Evolutionary conservation across 768 basidiomycete species (phyloP).

Genomic region (Trametes meyenii): DNA sequence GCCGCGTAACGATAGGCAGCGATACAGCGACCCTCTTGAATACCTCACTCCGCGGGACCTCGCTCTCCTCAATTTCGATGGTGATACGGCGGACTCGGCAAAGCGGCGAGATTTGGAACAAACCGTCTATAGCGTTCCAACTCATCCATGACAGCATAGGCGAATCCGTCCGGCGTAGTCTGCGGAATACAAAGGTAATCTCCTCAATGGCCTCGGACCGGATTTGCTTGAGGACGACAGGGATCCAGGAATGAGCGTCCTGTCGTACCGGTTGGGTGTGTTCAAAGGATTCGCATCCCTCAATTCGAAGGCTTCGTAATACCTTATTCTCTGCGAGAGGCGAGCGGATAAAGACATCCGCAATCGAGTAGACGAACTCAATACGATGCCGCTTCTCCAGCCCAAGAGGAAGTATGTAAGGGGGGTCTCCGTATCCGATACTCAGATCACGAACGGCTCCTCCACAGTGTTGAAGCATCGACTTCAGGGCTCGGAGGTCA

Average conservation of each 20-base stretch:
- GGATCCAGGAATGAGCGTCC: neutral
- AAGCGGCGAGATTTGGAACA: neutral
- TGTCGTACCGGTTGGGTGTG: neutral
- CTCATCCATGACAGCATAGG: neutral
- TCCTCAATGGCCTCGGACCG: neutral
- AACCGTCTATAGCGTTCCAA: neutral
- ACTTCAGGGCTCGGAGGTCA: neutral
- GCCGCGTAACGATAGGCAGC: neutral
- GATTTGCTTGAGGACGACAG: neutral
- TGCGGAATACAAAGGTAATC: conserved; percentile 3
- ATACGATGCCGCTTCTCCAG: neutral
- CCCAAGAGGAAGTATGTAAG: neutral
- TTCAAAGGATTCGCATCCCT: conserved; percentile 5
- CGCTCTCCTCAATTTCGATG: conserved; percentile 3
- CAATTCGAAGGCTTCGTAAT: neutral
- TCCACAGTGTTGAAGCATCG: neutral
- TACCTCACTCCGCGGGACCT: neutral
- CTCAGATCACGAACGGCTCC: neutral
- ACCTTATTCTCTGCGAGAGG: neutral
- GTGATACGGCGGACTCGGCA: neutral
- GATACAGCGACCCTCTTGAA: neutral
- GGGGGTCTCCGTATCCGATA: conserved; percentile 7
- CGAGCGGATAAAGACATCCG: neutral
- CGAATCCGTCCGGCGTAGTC: neutral
- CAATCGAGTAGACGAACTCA: neutral